These are phyloP conservation scores for Anaeramoeba ignava DNA, from an alignment of 78 protist genomes.

Conservation along the genomic window DNA sequence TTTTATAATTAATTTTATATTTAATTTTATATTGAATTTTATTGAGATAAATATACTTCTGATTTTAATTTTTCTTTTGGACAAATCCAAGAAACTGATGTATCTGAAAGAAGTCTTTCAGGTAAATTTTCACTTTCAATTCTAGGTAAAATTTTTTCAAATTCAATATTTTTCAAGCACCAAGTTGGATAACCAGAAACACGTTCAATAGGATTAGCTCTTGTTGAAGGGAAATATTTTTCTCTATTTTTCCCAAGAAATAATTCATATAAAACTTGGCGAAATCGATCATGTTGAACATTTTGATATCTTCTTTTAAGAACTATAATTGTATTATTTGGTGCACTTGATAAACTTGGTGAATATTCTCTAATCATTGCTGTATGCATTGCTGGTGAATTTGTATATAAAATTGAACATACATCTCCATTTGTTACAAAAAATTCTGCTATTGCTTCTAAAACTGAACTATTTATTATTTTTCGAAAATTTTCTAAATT, in stretches of 20 bases:
- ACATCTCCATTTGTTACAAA: neutral
- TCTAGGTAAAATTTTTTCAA: neutral
- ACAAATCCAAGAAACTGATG: too few species aligned
- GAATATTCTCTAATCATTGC: neutral
- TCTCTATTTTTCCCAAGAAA: neutral
- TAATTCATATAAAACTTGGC: neutral
- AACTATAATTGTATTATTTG: neutral
- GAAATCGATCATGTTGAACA: neutral
- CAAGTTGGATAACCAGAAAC: neutral
- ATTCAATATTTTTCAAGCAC: neutral
- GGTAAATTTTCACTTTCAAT: too few species aligned
- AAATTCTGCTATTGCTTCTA: neutral
- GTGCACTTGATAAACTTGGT: neutral
- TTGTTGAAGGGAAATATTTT: neutral
- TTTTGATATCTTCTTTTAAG: neutral
- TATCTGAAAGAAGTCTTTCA: too few species aligned
- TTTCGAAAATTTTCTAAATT: too few species aligned
- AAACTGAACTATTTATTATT: neutral
- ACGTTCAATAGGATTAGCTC: neutral
- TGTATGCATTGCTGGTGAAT: neutral
- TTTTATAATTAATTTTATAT: too few species aligned
- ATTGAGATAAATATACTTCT: too few species aligned
- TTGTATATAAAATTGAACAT: neutral
- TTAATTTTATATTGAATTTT: too few species aligned
- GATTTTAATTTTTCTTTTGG: too few species aligned